phyloP scores from a whole-genome alignment of 2,329 filamentous ascomycete genomes.

The Diplodia corticola region DNA sequence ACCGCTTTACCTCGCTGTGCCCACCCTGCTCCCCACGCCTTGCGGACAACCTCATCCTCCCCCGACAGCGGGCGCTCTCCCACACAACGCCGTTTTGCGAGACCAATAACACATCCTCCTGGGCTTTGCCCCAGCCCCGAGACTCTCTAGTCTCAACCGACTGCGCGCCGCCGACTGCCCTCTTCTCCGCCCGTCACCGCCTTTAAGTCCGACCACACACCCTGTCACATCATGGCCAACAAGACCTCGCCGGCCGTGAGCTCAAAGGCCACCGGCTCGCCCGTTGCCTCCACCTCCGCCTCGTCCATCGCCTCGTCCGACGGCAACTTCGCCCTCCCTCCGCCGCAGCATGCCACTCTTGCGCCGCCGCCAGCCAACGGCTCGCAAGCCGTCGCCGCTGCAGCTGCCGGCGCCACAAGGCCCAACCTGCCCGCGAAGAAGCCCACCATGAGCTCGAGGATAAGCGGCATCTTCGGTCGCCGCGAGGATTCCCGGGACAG shows the following conservation, averaged over 20 bases:
- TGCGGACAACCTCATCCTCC: background rate
- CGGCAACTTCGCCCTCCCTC: slow-evolving; percentile 33
- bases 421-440: slow-evolving; percentile 34
- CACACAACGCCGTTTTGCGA: slow-evolving; percentile 36
- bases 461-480: slow-evolving; percentile 42
- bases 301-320: slow-evolving; percentile 43
- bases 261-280: slow-evolving; percentile 34
- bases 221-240: slow-evolving; percentile 34
- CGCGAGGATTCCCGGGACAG: slow-evolving; percentile 32
- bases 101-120: slow-evolving; percentile 36
- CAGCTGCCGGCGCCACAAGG: slow-evolving; percentile 35
- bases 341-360: slow-evolving; percentile 27
- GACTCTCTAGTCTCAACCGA: slow-evolving; percentile 26
- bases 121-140: slow-evolving; percentile 42
- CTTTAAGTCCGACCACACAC: slow-evolving; percentile 21
- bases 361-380: slow-evolving; percentile 30
- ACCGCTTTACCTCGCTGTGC: slow-evolving; percentile 10
- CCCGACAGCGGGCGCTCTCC: slow-evolving; percentile 8
- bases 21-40: slow-evolving; percentile 6
- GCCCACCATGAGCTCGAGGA: slow-evolving; percentile 45
- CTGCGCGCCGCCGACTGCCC: slow-evolving; percentile 20
- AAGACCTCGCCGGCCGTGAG: slow-evolving; percentile 32
- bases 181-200: slow-evolving; percentile 40
- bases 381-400: slow-evolving; percentile 13
- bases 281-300: slow-evolving; percentile 38